Evolutionary conservation across 2,329 filamentous ascomycete genomes (phyloP), one percentile per base, ranked within the genome.

Genomic region (Pseudocercospora eumusae): DNA sequence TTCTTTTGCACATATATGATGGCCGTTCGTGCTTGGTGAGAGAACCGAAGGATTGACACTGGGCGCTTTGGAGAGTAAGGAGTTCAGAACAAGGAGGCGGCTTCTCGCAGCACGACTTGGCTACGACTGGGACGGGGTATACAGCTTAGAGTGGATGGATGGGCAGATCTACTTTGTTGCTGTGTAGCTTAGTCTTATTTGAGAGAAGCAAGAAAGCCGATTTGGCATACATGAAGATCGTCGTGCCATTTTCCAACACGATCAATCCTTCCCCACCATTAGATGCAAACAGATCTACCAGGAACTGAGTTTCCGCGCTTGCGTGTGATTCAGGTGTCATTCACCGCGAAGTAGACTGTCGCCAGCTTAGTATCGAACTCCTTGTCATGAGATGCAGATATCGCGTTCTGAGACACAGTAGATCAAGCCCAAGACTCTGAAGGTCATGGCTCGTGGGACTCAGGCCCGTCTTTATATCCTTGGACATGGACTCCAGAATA

Each of bases 81-180:
- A 54, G 25, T 31, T 54, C 27, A 54, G 50, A 33, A 54, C 50
- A 54, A 31, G 50, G 13, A 15, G 20, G 28, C 50, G 50, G 27
- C 50, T 54, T 31, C 50, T 54, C 50, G 28, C 50, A 36, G 27
- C 50, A 18, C 25, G 20, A 54, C 50, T 54, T 54, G 50, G 50
- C 50, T 54, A 54, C 28, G 50, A 31, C 20, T 20, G 28, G 27
- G 27, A 28, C 25, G n/a, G 49, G 49, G 50, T 31, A 33, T 18
- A 36, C 25, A 36, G 28, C 50, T 36, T 54, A 10, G 27, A 54
- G 50, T 54, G 27, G 50, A 54, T 54, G 28, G 50, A 54, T 50
- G 50, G 27, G 50, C 25, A 33, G 50, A 23, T 54, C 28, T 54
- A 54, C 50, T n/a, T 36, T 31, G 28, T 23, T 18, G 50, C 50